phyloP scores from a whole-genome alignment of 306 rosid species.

The Rosa rugosa region DNA sequence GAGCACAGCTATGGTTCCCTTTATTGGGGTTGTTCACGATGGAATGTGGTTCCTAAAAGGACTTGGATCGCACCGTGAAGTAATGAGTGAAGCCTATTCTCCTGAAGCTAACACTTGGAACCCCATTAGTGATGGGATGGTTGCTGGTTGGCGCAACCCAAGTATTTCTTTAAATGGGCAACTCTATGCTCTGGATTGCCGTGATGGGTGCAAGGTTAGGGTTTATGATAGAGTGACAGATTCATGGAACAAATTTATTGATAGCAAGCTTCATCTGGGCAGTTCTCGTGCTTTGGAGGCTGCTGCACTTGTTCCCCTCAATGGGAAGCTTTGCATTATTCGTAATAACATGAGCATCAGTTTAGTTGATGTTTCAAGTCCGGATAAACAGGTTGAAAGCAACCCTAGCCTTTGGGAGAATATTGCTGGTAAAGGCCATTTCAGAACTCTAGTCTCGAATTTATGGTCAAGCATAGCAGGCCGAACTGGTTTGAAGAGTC shows the following conservation, averaged over 20 bases:
- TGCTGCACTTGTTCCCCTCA: slow-evolving; percentile 93
- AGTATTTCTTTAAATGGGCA: slow-evolving; percentile 86
- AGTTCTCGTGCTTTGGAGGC: slow-evolving; percentile 88
- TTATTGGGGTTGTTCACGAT: slow-evolving; percentile 90
- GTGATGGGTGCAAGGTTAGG: slow-evolving; percentile 91
- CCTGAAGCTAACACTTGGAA: slow-evolving; percentile 91
- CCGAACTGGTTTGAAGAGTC: slow-evolving; percentile 86
- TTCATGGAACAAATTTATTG: slow-evolving; percentile 94
- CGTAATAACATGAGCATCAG: slow-evolving; percentile 99
- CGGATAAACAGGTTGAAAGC: slow-evolving; percentile 67
- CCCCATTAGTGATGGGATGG: slow-evolving; percentile 80
- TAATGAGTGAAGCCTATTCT: slow-evolving; percentile 86
- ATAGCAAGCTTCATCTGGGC: slow-evolving; percentile 94
- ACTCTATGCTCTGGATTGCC: slow-evolving; percentile 88
- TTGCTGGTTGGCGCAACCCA: slow-evolving; percentile 92
- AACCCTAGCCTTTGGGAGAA: slow-evolving; percentile 95
- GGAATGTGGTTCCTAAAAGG: slow-evolving; percentile 96
- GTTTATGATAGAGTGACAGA: slow-evolving; percentile 76
- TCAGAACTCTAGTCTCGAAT: slow-evolving; percentile 73
- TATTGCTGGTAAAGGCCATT: slow-evolving; percentile 86
- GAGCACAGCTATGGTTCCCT: slow-evolving; percentile 97
- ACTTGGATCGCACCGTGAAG: slow-evolving; percentile 87
- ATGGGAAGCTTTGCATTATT: slow-evolving; percentile 92
- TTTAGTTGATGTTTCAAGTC: slow-evolving; percentile 76
- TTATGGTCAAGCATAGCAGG: slow-evolving; percentile 91